These are phyloP conservation scores for Fusarium agapanthi DNA, from an alignment of 2,329 filamentous ascomycete genomes.

Conservation along the genomic window DNA sequence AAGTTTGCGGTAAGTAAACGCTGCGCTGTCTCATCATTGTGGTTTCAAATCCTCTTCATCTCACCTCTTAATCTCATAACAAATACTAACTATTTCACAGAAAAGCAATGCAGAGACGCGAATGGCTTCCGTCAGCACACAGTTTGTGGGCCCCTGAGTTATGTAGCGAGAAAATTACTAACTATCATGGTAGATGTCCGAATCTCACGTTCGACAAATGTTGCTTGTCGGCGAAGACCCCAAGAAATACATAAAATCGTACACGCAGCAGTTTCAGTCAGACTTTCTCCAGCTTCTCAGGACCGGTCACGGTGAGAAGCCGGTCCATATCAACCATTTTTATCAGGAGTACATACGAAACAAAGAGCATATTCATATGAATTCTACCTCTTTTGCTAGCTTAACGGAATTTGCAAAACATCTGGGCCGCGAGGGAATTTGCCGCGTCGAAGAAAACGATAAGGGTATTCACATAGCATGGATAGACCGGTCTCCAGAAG, in stretches of 20 bases:
- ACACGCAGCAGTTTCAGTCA: constrained; percentile 79
- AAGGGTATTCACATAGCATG: constrained; percentile 89
- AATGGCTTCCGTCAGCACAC: constrained; percentile 93
- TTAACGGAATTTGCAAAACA: constrained; percentile 91
- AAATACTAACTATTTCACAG: neutral
- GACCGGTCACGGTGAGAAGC: constrained; percentile 90
- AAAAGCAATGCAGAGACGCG: constrained; percentile 73
- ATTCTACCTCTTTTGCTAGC: neutral
- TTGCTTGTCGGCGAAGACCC: constrained; percentile 87
- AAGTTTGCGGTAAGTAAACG: constrained; percentile 67
- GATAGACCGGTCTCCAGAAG: constrained; percentile 92
- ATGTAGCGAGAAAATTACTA: too few species aligned
- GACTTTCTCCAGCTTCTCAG: constrained; percentile 82
- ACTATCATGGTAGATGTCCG: too few species aligned
- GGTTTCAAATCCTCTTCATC: neutral
- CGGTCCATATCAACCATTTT: constrained; percentile 88
- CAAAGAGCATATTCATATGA: constrained; percentile 87
- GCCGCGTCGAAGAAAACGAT: constrained; percentile 85
- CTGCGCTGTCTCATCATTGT: neutral
- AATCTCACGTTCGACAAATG: constrained; percentile 90
- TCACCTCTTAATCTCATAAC: neutral
- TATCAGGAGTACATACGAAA: constrained; percentile 94
- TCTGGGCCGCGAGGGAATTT: constrained; percentile 86
- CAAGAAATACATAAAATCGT: constrained; percentile 84
- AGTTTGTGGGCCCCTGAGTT: too few species aligned